Percentiles rank a stretch among this genome's conserved stretches.
These are phyloP conservation scores for Paracoccidioides brasiliensis DNA, from an alignment of 2,329 filamentous ascomycete species.

Conservation along the genomic window DNA sequence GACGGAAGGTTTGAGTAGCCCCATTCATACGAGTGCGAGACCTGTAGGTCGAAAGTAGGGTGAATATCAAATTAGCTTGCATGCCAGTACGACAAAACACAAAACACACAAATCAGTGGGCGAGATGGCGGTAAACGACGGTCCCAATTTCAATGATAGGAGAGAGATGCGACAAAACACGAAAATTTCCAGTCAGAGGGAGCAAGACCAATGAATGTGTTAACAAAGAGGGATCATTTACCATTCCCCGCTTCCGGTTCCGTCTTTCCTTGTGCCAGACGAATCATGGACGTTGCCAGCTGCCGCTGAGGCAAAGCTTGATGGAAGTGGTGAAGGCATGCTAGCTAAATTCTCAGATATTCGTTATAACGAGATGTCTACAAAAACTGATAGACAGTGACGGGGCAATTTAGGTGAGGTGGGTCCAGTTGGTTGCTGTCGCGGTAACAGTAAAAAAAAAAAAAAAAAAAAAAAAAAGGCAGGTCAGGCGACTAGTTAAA, in stretches of 20 bases:
- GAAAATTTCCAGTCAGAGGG: not conserved
- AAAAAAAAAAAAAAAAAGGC: not conserved
- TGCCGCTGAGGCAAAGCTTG: conserved; percentile 72
- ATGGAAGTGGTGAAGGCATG: conserved; percentile 65
- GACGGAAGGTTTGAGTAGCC: conserved; percentile 54
- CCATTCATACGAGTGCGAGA: conserved; percentile 50
- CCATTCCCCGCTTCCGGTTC: conserved; percentile 56
- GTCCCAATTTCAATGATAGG: not conserved
- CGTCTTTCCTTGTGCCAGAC: conserved; percentile 46
- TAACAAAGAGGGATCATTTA: conserved; percentile 35
- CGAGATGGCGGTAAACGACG: not conserved
- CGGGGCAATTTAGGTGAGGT: not conserved
- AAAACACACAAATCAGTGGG: not conserved
- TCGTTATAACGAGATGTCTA: not conserved
- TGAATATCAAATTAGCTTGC: not conserved
- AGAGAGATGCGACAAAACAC: not conserved
- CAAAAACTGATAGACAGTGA: not conserved
- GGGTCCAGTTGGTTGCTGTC: not conserved
- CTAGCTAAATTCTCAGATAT: not conserved
- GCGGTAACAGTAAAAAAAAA: not conserved
- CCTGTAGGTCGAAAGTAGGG: conserved; percentile 27
- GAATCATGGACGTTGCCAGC: conserved; percentile 57
- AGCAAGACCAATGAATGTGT: not conserved
- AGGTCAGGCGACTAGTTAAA: not conserved
- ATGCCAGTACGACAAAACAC: not conserved